Evolutionary conservation across 176 grass and related monocot species (phyloP).

Genomic region (Paspalum notatum): DNA sequence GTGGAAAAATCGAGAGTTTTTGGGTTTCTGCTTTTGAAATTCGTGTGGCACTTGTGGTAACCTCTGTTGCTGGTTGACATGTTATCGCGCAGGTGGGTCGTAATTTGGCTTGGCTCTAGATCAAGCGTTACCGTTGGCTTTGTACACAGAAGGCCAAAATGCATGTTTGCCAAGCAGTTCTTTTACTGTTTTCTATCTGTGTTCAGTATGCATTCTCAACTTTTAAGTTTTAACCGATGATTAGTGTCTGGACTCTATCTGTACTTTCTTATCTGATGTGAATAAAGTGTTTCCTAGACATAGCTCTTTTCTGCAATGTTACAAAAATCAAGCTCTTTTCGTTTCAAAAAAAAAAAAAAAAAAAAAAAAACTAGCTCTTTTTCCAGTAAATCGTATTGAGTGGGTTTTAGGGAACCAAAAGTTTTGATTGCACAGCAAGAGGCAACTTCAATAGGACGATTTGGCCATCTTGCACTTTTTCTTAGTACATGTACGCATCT

Average conservation of each 20-base stretch:
- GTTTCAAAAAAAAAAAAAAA: too few species aligned
- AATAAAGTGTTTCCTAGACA: neutral
- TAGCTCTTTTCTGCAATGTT: neutral
- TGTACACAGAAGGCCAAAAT: conserved; percentile 1
- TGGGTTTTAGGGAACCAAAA: neutral
- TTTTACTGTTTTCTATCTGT: conserved; percentile 6
- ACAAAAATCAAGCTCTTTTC: neutral
- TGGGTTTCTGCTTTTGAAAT: conserved; percentile 17
- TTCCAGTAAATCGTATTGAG: neutral
- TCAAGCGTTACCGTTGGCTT: neutral
- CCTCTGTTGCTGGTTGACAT: neutral
- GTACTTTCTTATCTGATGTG: neutral
- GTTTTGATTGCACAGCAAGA: neutral
- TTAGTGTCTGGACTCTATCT: neutral
- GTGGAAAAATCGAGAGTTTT: neutral
- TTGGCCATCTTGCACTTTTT: neutral
- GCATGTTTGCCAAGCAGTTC: neutral
- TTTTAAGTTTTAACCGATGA: neutral
- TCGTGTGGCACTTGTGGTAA: neutral
- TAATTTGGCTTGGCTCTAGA: neutral
- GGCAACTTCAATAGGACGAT: neutral
- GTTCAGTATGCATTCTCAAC: neutral
- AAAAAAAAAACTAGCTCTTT: too few species aligned
- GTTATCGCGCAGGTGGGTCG: neutral
- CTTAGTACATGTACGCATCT: neutral